A percentile compares a stretch with the other conserved stretches of the same genome.
Conservation (phyloP, 768 basidiomycete species). For the Termitomyces titanicus region DNA sequence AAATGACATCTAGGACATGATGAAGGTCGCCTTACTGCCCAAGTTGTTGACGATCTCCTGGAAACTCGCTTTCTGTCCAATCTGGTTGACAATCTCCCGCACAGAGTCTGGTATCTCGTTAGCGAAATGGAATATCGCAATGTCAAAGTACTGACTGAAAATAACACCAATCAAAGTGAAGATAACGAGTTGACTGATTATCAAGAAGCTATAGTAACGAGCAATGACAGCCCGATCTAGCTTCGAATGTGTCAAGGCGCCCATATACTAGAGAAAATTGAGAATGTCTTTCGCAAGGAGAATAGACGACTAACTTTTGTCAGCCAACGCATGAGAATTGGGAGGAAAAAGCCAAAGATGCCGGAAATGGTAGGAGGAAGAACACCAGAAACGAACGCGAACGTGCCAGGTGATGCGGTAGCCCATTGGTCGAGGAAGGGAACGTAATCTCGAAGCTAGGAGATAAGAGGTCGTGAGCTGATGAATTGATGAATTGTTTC, state of each 20-base stretch:
- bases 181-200: slow-evolving; percentile 90
- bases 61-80: slow-evolving; percentile 43
- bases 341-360: slow-evolving; percentile 86
- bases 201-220: slow-evolving; percentile 90
- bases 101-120: slow-evolving; percentile 31
- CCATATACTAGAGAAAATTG: slow-evolving; percentile 55
- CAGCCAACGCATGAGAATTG: slow-evolving; percentile 87
- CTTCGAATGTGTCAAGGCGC: slow-evolving; percentile 65
- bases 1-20: background rate
- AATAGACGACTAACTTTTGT: slow-evolving; percentile 61
- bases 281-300: slow-evolving; percentile 40
- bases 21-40: slow-evolving; percentile 31
- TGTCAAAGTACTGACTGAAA: slow-evolving; percentile 67
- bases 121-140: background rate
- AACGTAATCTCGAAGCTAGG: slow-evolving; percentile 63
- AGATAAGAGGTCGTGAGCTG: slow-evolving; percentile 3
- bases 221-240: slow-evolving; percentile 90
- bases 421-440: slow-evolving; percentile 75
- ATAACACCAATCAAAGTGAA: slow-evolving; percentile 91
- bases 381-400: slow-evolving; percentile 88
- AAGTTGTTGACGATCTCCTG: slow-evolving; percentile 43
- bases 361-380: slow-evolving; percentile 87
- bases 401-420: slow-evolving; percentile 54
- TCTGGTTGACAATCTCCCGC: slow-evolving; percentile 37
- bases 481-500: background rate